These are phyloP conservation scores for Lactarius evosmus DNA, from an alignment of 768 basidiomycete genomes.

Conservation along the genomic window DNA sequence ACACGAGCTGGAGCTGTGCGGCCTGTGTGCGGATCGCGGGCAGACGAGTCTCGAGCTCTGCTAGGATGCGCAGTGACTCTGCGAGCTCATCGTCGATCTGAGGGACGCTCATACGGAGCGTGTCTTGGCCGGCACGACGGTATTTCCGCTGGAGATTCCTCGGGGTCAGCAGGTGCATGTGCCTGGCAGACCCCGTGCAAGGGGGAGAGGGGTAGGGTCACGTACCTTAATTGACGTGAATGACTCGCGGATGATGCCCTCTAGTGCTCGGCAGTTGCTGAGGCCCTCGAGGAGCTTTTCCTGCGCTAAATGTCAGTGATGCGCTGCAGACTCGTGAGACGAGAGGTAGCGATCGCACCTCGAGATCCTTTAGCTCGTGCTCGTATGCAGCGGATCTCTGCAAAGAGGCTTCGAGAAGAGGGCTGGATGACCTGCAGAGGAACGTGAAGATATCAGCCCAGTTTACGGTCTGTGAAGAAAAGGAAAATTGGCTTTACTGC, in stretches of 20 bases:
- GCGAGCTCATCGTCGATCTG: conserved; percentile 59
- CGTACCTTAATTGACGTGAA: conserved; percentile 57
- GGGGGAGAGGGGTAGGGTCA: conserved; percentile 1
- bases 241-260: conserved; percentile 64
- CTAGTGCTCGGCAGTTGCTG: conserved; percentile 72
- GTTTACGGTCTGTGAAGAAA: background rate
- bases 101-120: conserved; percentile 57
- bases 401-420: background rate
- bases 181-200: background rate
- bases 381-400: conserved; percentile 17
- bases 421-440: background rate
- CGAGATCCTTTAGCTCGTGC: conserved; percentile 28
- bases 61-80: conserved; percentile 54
- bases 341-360: conserved; percentile 21
- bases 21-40: conserved; percentile 63
- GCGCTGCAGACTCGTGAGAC: background rate
- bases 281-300: conserved; percentile 64
- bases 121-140: conserved; percentile 52
- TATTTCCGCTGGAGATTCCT: conserved; percentile 46
- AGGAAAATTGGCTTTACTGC: background rate
- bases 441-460: background rate
- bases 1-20: conserved; percentile 57
- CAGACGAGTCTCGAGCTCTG: conserved; percentile 54
- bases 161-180: conserved; percentile 1
- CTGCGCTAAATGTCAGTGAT: conserved; percentile 36